Conservation (phyloP, 179 eudicot genomes). For the Beta corolliflora region DNA sequence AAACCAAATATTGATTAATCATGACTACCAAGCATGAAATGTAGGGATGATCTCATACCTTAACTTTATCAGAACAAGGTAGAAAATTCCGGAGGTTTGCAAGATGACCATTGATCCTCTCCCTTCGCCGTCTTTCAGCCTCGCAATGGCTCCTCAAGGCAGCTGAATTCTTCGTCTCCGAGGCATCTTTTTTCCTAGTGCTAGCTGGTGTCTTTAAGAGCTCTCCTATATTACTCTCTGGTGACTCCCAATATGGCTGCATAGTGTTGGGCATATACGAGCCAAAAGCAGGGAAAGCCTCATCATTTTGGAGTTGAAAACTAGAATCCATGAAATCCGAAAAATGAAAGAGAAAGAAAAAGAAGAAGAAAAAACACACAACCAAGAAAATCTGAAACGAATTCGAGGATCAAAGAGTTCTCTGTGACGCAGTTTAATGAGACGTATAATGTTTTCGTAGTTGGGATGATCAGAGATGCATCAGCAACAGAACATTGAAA, state of each 20-base stretch:
- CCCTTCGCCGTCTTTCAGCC: constrained; percentile 41
- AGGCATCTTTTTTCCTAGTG: constrained; percentile 9
- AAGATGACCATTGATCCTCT: constrained; percentile 37
- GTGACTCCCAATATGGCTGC: constrained; percentile 17
- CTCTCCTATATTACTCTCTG: constrained; percentile 11
- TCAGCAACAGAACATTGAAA: not conserved
- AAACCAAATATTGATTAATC: not conserved
- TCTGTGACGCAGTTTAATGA: not conserved
- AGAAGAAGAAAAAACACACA: not conserved
- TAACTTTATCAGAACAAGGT: constrained; percentile 22
- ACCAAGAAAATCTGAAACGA: not conserved
- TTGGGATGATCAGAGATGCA: not conserved
- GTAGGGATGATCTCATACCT: constrained; percentile 15
- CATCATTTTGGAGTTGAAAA: constrained; percentile 17
- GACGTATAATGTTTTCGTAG: constrained; percentile 1
- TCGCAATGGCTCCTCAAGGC: constrained; percentile 39
- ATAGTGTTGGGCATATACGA: constrained; percentile 22
- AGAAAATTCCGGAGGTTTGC: constrained; percentile 35
- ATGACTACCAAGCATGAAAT: not conserved
- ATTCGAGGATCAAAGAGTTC: not conserved
- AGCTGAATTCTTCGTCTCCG: constrained; percentile 26
- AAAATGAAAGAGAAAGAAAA: not conserved
- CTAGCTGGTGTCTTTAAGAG: constrained; percentile 4
- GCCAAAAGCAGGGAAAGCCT: constrained; percentile 23
- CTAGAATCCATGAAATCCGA: constrained; percentile 24